Percentiles rank a stretch among this genome's conserved stretches.
phyloP scores from a whole-genome alignment of 2,329 filamentous ascomycete genomes.

The Pyrenochaeta sp. region DNA sequence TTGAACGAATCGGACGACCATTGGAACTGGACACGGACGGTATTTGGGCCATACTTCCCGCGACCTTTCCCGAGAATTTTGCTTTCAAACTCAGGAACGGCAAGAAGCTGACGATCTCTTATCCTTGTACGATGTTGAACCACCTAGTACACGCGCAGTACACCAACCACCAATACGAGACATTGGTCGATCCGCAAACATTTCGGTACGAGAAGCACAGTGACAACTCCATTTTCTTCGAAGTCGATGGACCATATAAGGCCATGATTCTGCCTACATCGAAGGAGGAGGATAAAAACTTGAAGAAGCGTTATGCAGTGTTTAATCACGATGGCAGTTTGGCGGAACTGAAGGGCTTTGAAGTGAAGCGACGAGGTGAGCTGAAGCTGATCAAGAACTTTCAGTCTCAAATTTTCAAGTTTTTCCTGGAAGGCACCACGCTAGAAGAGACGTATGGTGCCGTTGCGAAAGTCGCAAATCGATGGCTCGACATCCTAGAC shows the following conservation, averaged over 20 bases:
- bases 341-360: constrained; percentile 95
- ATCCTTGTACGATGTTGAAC: constrained; percentile 99
- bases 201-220: constrained; percentile 97
- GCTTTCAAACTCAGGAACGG: constrained; percentile 92
- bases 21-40: constrained; percentile 97
- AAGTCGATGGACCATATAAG: constrained; percentile 96
- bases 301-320: constrained; percentile 98
- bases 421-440: constrained; percentile 91
- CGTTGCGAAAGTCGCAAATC: constrained; percentile 93
- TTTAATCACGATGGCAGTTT: constrained; percentile 98
- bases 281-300: constrained; percentile 98
- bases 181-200: constrained; percentile 76
- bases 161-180: constrained; percentile 98
- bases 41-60: constrained; percentile 99
- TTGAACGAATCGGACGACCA: constrained; percentile 91
- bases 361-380: constrained; percentile 96
- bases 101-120: constrained; percentile 96
- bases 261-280: constrained; percentile 98
- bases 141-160: constrained; percentile 94
- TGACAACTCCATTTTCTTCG: constrained; percentile 99
- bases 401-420: constrained; percentile 99
- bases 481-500: constrained; percentile 95
- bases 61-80: constrained; percentile 96
- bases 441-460: constrained; percentile 88
- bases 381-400: constrained; percentile 99